A percentile compares a stretch with the other conserved stretches of the same genome.
Conservation (phyloP, 352 stramenopile genomes). For the Pythium rhizo-oryzae region DNA sequence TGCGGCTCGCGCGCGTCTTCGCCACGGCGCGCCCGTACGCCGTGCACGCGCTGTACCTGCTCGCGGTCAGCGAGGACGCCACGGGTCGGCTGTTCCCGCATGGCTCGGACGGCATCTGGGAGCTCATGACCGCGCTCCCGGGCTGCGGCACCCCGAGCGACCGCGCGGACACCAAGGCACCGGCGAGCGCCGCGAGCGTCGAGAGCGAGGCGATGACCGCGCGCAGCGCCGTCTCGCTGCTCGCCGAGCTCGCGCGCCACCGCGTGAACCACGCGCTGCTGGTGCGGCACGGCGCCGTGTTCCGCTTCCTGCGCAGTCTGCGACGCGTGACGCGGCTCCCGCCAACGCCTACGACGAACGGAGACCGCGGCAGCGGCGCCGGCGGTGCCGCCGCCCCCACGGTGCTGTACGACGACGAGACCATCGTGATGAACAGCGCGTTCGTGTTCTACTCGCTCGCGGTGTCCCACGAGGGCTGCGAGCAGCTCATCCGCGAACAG, state of each 20-base stretch:
- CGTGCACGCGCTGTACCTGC: slow-evolving; percentile 59
- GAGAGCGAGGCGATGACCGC: slow-evolving; percentile 9
- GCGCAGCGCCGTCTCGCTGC: slow-evolving; percentile 59
- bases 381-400: background rate
- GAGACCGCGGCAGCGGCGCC: no score
- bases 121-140: slow-evolving; percentile 42
- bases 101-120: slow-evolving; percentile 55
- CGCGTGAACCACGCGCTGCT: slow-evolving; percentile 58
- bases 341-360: background rate
- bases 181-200: background rate
- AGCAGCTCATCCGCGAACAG: slow-evolving; percentile 72
- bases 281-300: slow-evolving; percentile 57
- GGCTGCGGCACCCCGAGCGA: no score
- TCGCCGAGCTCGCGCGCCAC: slow-evolving; percentile 62
- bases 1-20: slow-evolving; percentile 52
- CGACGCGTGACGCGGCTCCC: slow-evolving; percentile 31
- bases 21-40: slow-evolving; percentile 44
- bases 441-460: slow-evolving; percentile 73
- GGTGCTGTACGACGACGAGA: slow-evolving; percentile 26
- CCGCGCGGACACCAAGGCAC: background rate
- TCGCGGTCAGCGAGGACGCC: slow-evolving; percentile 39
- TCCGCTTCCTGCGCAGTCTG: slow-evolving; percentile 56
- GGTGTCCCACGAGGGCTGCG: slow-evolving; percentile 63
- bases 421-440: slow-evolving; percentile 67
- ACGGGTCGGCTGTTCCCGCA: slow-evolving; percentile 46